phyloP scores from a whole-genome alignment of 306 rosid genomes.

The Rosa persica region DNA sequence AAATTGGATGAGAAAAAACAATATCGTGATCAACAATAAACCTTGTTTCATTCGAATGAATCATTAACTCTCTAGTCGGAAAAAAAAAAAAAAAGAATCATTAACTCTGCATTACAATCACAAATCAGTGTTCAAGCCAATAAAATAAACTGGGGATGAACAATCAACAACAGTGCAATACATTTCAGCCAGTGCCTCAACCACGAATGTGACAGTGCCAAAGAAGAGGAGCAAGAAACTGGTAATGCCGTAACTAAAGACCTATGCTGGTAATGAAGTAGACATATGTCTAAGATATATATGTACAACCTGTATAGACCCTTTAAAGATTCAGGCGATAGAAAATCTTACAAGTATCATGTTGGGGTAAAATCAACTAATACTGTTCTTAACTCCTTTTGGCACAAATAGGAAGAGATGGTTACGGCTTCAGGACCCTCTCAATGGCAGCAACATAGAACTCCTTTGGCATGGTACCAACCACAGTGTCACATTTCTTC shows the following conservation, averaged over 20 bases:
- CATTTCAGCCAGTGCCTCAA: slow-evolving; percentile 1
- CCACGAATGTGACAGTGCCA: not conserved
- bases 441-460: slow-evolving; percentile 87
- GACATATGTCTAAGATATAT: slow-evolving; percentile 20
- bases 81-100: too few species aligned
- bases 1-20: not conserved
- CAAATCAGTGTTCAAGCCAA: slow-evolving; percentile 14
- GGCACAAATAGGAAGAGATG: slow-evolving; percentile 4
- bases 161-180: not conserved
- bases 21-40: not conserved
- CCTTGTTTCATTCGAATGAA: not conserved
- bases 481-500: slow-evolving; percentile 66
- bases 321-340: slow-evolving; percentile 22
- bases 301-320: slow-evolving; percentile 25
- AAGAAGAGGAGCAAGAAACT: slow-evolving; percentile 12
- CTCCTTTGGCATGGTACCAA: slow-evolving; percentile 95
- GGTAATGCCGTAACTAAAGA: slow-evolving; percentile 15
- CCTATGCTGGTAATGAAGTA: slow-evolving; percentile 16
- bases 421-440: slow-evolving; percentile 57
- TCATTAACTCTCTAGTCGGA: not conserved
- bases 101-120: not conserved
- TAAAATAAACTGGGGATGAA: not conserved
- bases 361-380: slow-evolving; percentile 19
- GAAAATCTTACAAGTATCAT: slow-evolving; percentile 6
- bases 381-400: not conserved